These are phyloP conservation scores for Aspergillus sp. DNA, from an alignment of 2,329 filamentous ascomycete species.

Conservation along the genomic window DNA sequence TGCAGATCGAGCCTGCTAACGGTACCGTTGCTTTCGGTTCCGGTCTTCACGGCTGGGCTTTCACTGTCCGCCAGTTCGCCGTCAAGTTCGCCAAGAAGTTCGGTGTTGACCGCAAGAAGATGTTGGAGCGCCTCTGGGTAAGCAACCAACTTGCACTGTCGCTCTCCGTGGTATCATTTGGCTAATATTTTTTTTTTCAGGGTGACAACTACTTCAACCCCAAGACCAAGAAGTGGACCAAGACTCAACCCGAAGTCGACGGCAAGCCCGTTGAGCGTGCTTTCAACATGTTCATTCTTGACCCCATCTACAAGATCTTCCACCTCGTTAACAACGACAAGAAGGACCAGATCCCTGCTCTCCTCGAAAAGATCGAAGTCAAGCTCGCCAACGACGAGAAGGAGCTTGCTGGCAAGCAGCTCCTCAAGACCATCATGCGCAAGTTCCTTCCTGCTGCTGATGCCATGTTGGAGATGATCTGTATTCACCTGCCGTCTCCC, in stretches of 20 bases:
- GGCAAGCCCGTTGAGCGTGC: conserved; percentile 93
- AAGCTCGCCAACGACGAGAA: conserved; percentile 86
- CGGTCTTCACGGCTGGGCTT: conserved; percentile 99
- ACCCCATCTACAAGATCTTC: conserved; percentile 99
- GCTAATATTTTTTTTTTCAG: conserved; percentile 30
- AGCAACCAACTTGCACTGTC: conserved; percentile 36
- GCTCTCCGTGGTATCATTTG: neutral
- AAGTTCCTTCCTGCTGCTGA: conserved; percentile 98
- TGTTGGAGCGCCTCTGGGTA: conserved; percentile 99
- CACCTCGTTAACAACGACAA: conserved; percentile 96
- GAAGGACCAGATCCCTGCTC: conserved; percentile 80
- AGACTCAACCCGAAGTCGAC: conserved; percentile 70
- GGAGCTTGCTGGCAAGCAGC: conserved; percentile 93
- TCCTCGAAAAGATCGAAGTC: conserved; percentile 91
- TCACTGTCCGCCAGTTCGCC: conserved; percentile 98
- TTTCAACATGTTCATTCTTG: conserved; percentile 99
- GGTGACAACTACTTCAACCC: conserved; percentile 99
- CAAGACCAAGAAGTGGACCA: conserved; percentile 99
- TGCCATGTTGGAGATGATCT: conserved; percentile 99
- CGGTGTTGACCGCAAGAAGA: conserved; percentile 99
- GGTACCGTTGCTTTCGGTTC: conserved; percentile 99
- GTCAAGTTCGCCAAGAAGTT: conserved; percentile 98
- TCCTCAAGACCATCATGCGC: conserved; percentile 97
- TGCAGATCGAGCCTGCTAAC: conserved; percentile 97
- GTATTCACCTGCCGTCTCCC: conserved; percentile 96